Base-by-base conservation (phyloP, 257 asterid species). In the Solanum megistacrolobum region DNA sequence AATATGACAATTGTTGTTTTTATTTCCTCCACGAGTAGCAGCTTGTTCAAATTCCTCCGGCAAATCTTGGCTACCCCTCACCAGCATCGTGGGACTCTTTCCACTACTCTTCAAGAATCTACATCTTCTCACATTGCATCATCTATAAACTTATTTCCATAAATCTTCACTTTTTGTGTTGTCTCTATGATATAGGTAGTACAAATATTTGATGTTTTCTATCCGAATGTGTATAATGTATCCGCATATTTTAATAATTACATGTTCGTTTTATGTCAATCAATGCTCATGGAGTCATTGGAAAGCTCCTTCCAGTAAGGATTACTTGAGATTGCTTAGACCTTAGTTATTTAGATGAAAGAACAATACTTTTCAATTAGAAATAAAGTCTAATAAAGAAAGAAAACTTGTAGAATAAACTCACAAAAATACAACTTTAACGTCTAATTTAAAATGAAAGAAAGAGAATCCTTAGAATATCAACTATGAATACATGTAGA, bases 51-150 rank as follows among this genome's bases (percentile, higher is more conserved):
- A 96, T 81, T 95, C 98, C 90, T 93, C 91, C 48, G 94, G 90
- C 92, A 96, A 92, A 91, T 96, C 98, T 88, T 91, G 95, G 82
- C 90, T 93, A 90, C 89, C 98, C 89, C 95, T 93, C 35, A 87
- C 92, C 1, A 91, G 74, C 35, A 83, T 90, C 23, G 72, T 89
- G 3, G 94, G 92, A 46, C 90, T 89, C 86, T 93, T 92, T 55
- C 84, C 92, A 0, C 94, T 91, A 79, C 85, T 92, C 92, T 92
- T 94, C 97, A 95, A 34, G 91, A 98, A 89, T 95, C 98, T 11
- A 96, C 98, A 91, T 92, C 92, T 89, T 96, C 98, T 98, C 99
- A 97, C 93, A 96, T 91, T 10, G 95, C 90, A 89, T 97, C 98
- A 88, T 97, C 98, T 21, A 97, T 32, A 39, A 97, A 97, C 7